Base-by-base conservation (phyloP, 805 yeast species). In the Kuraishia molischiana region DNA sequence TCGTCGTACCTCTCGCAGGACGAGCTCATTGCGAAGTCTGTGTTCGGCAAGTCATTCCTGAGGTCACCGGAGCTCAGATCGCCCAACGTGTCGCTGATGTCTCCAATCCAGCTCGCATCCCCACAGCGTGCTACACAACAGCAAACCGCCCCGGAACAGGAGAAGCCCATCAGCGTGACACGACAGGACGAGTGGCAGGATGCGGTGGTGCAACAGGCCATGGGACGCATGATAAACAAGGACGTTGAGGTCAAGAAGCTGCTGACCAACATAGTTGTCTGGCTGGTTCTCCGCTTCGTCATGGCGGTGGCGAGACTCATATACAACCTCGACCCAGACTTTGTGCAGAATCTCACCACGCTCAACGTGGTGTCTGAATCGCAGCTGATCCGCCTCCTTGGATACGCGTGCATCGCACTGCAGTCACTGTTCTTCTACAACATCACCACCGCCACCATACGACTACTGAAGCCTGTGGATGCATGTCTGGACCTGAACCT, bases 401-500 rank as follows among this genome's bases (percentile, higher is more conserved):
- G 58, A 2, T 51, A 53, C 30, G 41, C 36, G 2, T 9, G 24
- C 26, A 11, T 19, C 19, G 24, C 17, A n/a, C n/a, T 37, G n/a
- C 39, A 32, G 17, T 18, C 26, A 13, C 29, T 60, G 3, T 46
- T 64, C 11, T 32, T 49, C 2, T 40, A 54, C 32, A 56, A 59
- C 37, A 52, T 66, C 9, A 22, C 49, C 9, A 29, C 52, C 2
- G 51, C 65, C 18, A 21, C 54, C 3, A 41, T 58, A 29, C 52
- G 49, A 32, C 44, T 69, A 13, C 19, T 60, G 5, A 62, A 58
- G 43, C 66, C 70, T 2, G 64, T 60, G 41, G 78, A 73, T 44
- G 68, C 66, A 45, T 72, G 78, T 44, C 45, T 58, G 26, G 79
- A 73, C 47, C 54, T 73, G 40, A 76, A 77, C 3, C 59, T 73